Percentiles rank a stretch among this genome's conserved stretches.
phyloP scores from a whole-genome alignment of 2,329 filamentous ascomycete genomes.

The Fusarium sp. region DNA sequence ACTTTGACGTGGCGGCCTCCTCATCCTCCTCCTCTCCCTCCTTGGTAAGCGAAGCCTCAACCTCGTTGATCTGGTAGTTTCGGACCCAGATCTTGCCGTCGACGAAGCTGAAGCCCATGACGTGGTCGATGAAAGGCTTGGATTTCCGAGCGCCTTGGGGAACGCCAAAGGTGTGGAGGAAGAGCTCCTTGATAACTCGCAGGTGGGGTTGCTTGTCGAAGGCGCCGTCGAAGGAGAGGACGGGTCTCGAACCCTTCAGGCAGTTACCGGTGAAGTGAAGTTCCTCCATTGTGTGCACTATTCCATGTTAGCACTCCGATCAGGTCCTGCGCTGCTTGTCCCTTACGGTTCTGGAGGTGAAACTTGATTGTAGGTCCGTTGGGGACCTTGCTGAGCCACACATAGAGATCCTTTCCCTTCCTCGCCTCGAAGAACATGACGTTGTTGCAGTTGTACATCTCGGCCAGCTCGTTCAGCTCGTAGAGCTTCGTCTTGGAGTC shows the following conservation, averaged over 20 bases:
- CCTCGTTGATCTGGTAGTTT: slow-evolving; percentile 91
- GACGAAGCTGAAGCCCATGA: slow-evolving; percentile 89
- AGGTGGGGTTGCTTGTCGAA: slow-evolving; percentile 86
- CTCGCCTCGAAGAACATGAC: slow-evolving; percentile 94
- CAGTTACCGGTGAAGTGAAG: slow-evolving; percentile 97
- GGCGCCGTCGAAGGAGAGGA: slow-evolving; percentile 87
- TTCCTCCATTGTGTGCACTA: slow-evolving; percentile 95
- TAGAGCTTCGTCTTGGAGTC: slow-evolving; percentile 91
- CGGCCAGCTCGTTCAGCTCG: slow-evolving; percentile 77
- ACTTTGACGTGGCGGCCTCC: slow-evolving; percentile 53
- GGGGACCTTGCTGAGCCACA: slow-evolving; percentile 91
- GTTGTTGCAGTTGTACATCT: slow-evolving; percentile 92
- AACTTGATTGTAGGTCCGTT: slow-evolving; percentile 70
- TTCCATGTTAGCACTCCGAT: slow-evolving; percentile 36
- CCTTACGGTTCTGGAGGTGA: slow-evolving; percentile 77
- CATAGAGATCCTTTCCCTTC: slow-evolving; percentile 92
- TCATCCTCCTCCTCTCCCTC: slow-evolving; percentile 52
- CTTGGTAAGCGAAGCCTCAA: slow-evolving; percentile 65
- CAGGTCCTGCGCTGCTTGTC: not conserved
- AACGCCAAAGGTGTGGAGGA: slow-evolving; percentile 90
- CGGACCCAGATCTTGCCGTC: slow-evolving; percentile 97
- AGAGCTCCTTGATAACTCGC: slow-evolving; percentile 84
- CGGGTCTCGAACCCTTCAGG: slow-evolving; percentile 87
- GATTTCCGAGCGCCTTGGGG: slow-evolving; percentile 86
- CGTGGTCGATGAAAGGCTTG: slow-evolving; percentile 95